A percentile compares a stretch with the other conserved stretches of the same genome.
These are phyloP conservation scores for Rugosomyces carneus DNA, from an alignment of 1,284 basidiomycete genomes.

Conservation along the genomic window DNA sequence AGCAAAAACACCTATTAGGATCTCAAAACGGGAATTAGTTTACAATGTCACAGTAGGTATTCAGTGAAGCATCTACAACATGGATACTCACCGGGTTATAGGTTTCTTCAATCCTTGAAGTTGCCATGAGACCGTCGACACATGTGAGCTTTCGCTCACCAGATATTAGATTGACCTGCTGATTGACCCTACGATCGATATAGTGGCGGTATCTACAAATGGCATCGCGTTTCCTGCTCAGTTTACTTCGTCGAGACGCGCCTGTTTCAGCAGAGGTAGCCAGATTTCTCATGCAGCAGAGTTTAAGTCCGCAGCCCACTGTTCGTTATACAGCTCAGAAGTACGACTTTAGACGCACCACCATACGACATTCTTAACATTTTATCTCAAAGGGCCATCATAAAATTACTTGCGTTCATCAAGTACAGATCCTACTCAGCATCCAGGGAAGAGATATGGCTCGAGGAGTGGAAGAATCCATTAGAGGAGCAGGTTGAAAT, in stretches of 20 bases:
- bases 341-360: conserved; percentile 33
- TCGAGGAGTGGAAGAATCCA: conserved; percentile 77
- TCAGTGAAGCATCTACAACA: not conserved
- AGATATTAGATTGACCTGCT: not conserved
- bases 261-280: conserved; percentile 61
- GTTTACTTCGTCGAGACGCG: conserved; percentile 73
- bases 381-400: conserved; percentile 50
- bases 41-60: conserved; percentile 45
- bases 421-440: conserved; percentile 82
- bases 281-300: conserved; percentile 64
- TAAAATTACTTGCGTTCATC: conserved; percentile 70
- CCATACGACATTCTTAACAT: conserved; percentile 8
- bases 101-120: conserved; percentile 59
- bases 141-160: conserved; percentile 42
- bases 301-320: conserved; percentile 74
- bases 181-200: conserved; percentile 6
- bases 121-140: conserved; percentile 62
- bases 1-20: conserved; percentile 35
- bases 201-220: conserved; percentile 91
- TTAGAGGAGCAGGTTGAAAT: conserved; percentile 53
- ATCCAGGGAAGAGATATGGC: conserved; percentile 68
- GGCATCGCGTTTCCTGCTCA: conserved; percentile 66
- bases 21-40: conserved; percentile 36
- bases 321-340: conserved; percentile 70
- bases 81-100: conserved; percentile 21